These are phyloP conservation scores for Macrocybe gigantea DNA, from an alignment of 768 basidiomycete species.

Conservation along the genomic window DNA sequence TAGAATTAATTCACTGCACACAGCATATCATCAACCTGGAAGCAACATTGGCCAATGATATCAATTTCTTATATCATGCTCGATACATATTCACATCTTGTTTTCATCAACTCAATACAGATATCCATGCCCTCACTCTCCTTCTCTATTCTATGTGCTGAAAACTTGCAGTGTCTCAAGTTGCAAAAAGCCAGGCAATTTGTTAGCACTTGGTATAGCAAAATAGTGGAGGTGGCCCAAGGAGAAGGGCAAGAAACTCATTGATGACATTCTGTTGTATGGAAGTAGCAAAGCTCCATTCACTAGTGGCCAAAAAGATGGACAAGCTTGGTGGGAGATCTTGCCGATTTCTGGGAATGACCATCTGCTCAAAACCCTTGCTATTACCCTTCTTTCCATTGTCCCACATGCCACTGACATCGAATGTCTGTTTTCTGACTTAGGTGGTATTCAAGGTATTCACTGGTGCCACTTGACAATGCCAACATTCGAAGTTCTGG, in stretches of 20 bases:
- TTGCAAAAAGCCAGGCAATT: neutral
- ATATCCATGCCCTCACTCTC: neutral
- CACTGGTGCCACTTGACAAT: too few species aligned
- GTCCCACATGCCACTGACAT: too few species aligned
- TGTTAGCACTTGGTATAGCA: neutral
- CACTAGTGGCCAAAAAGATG: neutral
- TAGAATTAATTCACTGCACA: conserved; percentile 17
- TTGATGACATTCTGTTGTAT: neutral
- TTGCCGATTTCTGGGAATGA: too few species aligned
- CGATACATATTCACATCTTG: too few species aligned
- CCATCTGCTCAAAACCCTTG: neutral
- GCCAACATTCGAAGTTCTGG: too few species aligned
- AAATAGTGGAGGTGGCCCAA: neutral
- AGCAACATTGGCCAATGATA: too few species aligned
- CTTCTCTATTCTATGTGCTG: too few species aligned
- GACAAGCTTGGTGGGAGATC: too few species aligned
- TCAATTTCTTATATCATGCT: too few species aligned
- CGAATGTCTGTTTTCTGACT: too few species aligned
- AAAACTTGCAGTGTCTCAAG: neutral
- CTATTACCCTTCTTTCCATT: too few species aligned
- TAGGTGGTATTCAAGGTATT: too few species aligned
- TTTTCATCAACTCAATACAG: conserved; percentile 2
- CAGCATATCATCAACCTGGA: neutral
- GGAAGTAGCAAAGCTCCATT: neutral
- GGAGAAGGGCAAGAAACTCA: neutral